Base-by-base conservation (phyloP, 139 green algal species). In the Chlorella sp. region DNA sequence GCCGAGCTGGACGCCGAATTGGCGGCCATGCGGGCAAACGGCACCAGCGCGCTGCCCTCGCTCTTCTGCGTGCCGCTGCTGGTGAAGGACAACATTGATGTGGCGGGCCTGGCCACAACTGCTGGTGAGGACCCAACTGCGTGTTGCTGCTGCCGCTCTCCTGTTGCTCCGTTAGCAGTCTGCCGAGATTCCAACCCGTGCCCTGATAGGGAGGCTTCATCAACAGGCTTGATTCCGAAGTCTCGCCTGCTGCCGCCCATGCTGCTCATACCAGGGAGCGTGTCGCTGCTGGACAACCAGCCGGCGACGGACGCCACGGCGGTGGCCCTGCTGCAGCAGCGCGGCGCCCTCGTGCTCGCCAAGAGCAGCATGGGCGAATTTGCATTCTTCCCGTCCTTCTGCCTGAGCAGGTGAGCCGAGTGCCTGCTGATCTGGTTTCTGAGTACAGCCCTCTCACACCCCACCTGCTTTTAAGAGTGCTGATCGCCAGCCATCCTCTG, bases 281-380 rank as follows among this genome's bases (percentile, higher is more conserved):
- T 44, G 6, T 57, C 67, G 55, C 44, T 87, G 83, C 1, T 0
- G 6, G 47, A 63, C 74, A 87, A 83, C 47, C 16, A 74, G 5
- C 57, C 62, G 25, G 28, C 3, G n/a, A 2, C 47, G 51, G 74
- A 87, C 55, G 83, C 71, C 6, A 17, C 4, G 26, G 68, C 72
- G 13, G 64, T 91, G 9, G 26, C 25, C 6, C 65, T 79, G 28
- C 55, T 96, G 73, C 62, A 67, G 76, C 55, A 39, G 2, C 86
- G 64, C 32, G 92, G 92, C 6, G 90, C 88, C 21, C 47, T 96
- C 21, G 47, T 95, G 30, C 34, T 96, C n/a, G 92, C 86, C 6
- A 95, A 95, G 84, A 93, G 87, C 11, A 92, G 92, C 80, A 90
- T 93, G 81, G 93, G 94, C 32, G 93, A 95, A 78, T 95, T 95